Evolutionary conservation across 2,329 filamentous ascomycete species (phyloP).

Genomic region (Ilyonectria robusta): DNA sequence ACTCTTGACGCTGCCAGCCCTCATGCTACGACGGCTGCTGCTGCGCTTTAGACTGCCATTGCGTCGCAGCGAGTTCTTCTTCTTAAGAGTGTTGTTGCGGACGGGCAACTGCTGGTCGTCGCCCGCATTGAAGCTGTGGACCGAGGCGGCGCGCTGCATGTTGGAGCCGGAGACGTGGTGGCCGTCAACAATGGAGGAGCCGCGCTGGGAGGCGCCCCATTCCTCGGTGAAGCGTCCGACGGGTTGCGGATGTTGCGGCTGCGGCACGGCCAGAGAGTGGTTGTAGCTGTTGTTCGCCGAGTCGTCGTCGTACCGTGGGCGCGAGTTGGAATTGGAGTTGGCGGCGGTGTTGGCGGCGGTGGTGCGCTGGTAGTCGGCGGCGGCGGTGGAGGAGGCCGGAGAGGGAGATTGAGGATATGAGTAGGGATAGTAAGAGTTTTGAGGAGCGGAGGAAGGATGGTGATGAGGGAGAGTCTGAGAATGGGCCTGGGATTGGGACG

Average conservation of each 20-base stretch:
- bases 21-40: conserved; percentile 84
- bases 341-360: conserved; percentile 35
- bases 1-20: conserved; percentile 89
- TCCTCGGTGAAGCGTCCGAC: conserved; percentile 76
- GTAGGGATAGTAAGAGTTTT: conserved; percentile 37
- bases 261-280: conserved; percentile 38
- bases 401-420: conserved; percentile 42
- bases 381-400: conserved; percentile 38
- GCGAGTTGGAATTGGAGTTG: conserved; percentile 32
- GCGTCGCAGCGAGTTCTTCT: conserved; percentile 84
- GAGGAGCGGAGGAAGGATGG: conserved; percentile 31
- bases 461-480: conserved; percentile 37
- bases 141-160: conserved; percentile 75
- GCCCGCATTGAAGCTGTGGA: conserved; percentile 67
- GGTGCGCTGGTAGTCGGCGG: conserved; percentile 33
- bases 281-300: conserved; percentile 27
- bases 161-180: conserved; percentile 47
- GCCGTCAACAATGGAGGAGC: conserved; percentile 73
- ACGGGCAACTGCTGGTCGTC: conserved; percentile 60
- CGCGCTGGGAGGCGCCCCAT: conserved; percentile 78
- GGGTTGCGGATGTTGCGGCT: conserved; percentile 40
- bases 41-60: conserved; percentile 83
- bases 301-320: conserved; percentile 40
- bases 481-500: conserved; percentile 42
- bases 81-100: conserved; percentile 84